These are phyloP conservation scores for Eucalyptus paniculata DNA, from an alignment of 345 rosid species.

Conservation along the genomic window DNA sequence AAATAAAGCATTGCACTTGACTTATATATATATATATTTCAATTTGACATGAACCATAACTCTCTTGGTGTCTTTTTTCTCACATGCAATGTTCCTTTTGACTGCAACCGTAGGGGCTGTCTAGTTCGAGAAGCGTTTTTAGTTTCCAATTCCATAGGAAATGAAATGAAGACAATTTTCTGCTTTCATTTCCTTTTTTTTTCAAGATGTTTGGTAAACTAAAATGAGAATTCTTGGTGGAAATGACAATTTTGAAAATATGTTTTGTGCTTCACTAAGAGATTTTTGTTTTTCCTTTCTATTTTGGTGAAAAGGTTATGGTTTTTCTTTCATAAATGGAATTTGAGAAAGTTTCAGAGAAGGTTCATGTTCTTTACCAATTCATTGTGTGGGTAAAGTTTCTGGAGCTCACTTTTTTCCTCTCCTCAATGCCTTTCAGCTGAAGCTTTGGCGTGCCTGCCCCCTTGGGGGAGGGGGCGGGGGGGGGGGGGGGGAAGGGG, in stretches of 20 bases:
- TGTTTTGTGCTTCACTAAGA: neutral
- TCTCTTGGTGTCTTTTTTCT: neutral
- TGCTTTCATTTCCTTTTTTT: neutral
- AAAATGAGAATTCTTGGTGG: neutral
- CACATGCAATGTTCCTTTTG: rapidly evolving
- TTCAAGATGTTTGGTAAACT: neutral
- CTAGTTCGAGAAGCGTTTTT: neutral
- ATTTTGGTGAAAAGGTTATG: neutral
- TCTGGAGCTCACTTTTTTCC: neutral
- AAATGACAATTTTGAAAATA: neutral
- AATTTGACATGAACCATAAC: no score
- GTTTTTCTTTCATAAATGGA: neutral
- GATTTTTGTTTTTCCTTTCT: neutral
- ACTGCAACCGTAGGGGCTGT: neutral
- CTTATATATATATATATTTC: neutral
- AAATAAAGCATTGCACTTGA: rapidly evolving
- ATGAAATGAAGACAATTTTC: neutral
- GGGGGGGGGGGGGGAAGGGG: no score
- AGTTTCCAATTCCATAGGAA: neutral
- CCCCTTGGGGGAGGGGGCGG: no score
- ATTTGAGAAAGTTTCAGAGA: neutral
- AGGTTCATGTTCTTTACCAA: neutral
- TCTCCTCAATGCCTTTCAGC: neutral
- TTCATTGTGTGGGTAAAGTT: neutral
- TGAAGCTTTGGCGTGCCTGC: neutral